Evolutionary conservation across 1,284 basidiomycete species (phyloP), one percentile per base, ranked within the genome.

Genomic region (Leccinum subrobustum): DNA sequence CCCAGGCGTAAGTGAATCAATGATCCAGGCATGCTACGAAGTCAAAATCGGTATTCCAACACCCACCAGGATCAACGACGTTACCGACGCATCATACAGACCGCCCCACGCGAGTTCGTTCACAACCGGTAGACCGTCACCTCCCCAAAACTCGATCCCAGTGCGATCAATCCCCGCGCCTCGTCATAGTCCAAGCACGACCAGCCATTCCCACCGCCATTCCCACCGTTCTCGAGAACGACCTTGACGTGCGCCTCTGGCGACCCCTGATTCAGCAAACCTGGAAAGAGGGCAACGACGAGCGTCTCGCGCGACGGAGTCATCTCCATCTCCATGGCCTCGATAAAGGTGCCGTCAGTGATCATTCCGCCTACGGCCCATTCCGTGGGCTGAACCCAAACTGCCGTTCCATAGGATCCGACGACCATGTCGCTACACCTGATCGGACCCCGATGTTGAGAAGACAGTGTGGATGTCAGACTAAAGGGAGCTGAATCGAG

Each of bases 121-220:
- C 39, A 81, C 25, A 82, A 48, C 44, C 79, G 74, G 55, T 84
- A 64, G 29, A 86, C 67, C 11, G 75, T 74, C 8, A 86, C 75
- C 48, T 66, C 64, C 25, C 85, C 84, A 61, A 75, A 77, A 60
- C 75, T 78, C 53, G 81, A 78, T 7, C 81, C 84, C 18, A 87
- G 60, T 3, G 75, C 83, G 54, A 86, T 73, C 59, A 81, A 74
- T 3, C 84, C 85, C 42, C 71, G 65, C 52, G 76, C 76, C 67
- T 86, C 84, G 59, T 84, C 81, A 67, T 87, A 86, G 69, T 84
- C 84, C 60, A 87, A 65, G 44, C 81, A 77, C 7, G 79, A 79
- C 84, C 84, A 87, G 56, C 76, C 72, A 42, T 76, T 77, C 51
- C 73, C 75, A 2, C 64, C 64, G 31, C 74, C 29, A 31, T 4